Evolutionary conservation across 305 asterid genomes (phyloP).

Genomic region (Fraxinus latifolia): DNA sequence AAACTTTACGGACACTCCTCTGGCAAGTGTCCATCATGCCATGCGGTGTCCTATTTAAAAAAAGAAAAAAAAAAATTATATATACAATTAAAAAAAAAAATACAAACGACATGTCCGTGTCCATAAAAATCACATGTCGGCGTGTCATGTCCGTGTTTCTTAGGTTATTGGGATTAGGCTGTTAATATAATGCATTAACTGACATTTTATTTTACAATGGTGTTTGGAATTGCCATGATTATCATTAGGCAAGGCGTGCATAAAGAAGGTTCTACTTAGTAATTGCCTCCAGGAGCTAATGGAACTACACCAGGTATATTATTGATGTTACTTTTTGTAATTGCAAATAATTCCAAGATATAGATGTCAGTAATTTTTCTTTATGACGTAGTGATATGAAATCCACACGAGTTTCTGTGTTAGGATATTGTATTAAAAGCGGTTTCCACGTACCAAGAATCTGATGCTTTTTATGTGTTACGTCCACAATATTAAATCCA

Average conservation of each 20-base stretch:
- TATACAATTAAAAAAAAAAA: too few species aligned
- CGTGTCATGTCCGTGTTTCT: too few species aligned
- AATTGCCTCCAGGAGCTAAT: slow-evolving; percentile 98
- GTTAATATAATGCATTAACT: background rate
- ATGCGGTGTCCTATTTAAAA: background rate
- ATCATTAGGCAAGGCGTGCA: slow-evolving; percentile 93
- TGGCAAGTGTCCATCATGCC: background rate
- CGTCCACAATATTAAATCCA: background rate
- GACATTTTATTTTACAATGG: slow-evolving; percentile 9
- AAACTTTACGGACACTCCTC: background rate
- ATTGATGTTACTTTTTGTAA: slow-evolving; percentile 3
- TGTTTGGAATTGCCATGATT: slow-evolving; percentile 13
- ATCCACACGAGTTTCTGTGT: background rate
- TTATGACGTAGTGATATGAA: background rate
- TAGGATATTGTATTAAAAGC: background rate
- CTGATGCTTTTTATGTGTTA: background rate
- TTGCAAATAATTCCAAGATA: slow-evolving; percentile 8
- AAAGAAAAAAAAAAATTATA: background rate
- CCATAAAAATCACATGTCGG: too few species aligned
- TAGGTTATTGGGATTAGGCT: background rate
- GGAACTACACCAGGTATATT: slow-evolving; percentile 96
- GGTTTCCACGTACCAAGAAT: background rate
- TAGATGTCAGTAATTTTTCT: background rate
- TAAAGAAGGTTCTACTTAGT: slow-evolving; percentile 94
- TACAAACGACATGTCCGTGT: too few species aligned